A percentile compares a stretch with the other conserved stretches of the same genome.
phyloP scores from a whole-genome alignment of 305 asterid species.

The Stenogyne calaminthoides region DNA sequence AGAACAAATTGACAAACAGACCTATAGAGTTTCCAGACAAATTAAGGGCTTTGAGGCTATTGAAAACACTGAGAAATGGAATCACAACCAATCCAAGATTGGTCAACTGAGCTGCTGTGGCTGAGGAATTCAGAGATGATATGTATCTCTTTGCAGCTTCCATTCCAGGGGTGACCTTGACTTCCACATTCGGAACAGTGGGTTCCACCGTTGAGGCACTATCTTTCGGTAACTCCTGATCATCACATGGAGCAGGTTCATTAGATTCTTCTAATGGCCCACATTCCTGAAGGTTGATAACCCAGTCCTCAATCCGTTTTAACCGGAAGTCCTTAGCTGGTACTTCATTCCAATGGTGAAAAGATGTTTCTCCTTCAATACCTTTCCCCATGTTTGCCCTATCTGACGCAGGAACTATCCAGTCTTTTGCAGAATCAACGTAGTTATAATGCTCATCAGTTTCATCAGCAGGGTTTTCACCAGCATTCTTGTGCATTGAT shows the following conservation, averaged over 20 bases:
- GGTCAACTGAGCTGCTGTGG: conserved; percentile 82
- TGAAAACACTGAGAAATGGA: conserved; percentile 83
- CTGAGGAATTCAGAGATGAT: conserved; percentile 68
- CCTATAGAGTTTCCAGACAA: conserved; percentile 93
- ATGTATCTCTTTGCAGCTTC: conserved; percentile 83
- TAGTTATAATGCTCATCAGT: conserved; percentile 50
- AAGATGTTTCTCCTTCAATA: conserved; percentile 43
- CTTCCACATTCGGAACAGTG: conserved; percentile 48
- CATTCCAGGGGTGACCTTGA: conserved; percentile 60
- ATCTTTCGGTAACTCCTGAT: conserved; percentile 31
- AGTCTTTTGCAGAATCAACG: conserved; percentile 72
- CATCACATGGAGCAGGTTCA: conserved; percentile 43
- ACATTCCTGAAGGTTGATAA: conserved; percentile 70
- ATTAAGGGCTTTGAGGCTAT: conserved; percentile 77
- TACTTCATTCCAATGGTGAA: conserved; percentile 47
- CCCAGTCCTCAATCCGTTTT: conserved; percentile 92
- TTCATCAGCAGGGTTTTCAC: conserved; percentile 56
- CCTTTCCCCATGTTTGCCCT: conserved; percentile 45
- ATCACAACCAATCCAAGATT: conserved; percentile 88
- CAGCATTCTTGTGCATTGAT: conserved; percentile 36
- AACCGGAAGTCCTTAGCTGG: conserved; percentile 68
- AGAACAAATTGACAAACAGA: conserved; percentile 34
- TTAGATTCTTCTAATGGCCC: conserved; percentile 56
- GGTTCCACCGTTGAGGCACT: conserved; percentile 40
- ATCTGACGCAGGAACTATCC: conserved; percentile 75